Conservation (phyloP, 345 rosid species). For the Populus deltoides region DNA sequence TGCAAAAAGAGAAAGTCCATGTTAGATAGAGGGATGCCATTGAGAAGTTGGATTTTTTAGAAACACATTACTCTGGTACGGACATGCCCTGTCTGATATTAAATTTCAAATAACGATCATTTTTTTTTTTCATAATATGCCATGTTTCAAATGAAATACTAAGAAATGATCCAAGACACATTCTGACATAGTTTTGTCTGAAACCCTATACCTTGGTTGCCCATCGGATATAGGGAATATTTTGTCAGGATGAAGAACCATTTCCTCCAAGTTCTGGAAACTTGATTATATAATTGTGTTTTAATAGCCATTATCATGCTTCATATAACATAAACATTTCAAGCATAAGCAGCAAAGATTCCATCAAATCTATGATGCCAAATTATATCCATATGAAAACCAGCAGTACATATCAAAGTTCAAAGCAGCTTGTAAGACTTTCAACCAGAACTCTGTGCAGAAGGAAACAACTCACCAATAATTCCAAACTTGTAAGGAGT, state of each 20-base stretch:
- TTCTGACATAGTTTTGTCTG: neutral
- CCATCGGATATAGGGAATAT: neutral
- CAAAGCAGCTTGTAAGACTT: neutral
- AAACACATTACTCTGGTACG: neutral
- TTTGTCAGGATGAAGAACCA: neutral
- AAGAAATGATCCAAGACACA: neutral
- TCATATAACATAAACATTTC: neutral
- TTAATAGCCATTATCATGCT: neutral
- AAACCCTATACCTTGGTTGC: neutral
- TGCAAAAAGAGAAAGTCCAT: neutral
- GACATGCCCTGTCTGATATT: neutral
- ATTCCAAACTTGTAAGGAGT: slow-evolving; percentile 85
- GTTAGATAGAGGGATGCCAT: neutral
- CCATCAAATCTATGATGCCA: neutral
- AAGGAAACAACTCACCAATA: slow-evolving; percentile 59
- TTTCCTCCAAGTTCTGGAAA: neutral
- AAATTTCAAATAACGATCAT: neutral
- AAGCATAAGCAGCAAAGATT: neutral
- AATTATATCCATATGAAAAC: neutral
- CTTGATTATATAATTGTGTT: neutral
- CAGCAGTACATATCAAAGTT: neutral
- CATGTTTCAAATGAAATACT: neutral
- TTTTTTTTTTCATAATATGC: neutral
- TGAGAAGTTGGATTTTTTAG: neutral
- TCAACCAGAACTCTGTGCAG: neutral